Conservation (phyloP, 768 basidiomycete species). For the Phylloporus arenicola region DNA sequence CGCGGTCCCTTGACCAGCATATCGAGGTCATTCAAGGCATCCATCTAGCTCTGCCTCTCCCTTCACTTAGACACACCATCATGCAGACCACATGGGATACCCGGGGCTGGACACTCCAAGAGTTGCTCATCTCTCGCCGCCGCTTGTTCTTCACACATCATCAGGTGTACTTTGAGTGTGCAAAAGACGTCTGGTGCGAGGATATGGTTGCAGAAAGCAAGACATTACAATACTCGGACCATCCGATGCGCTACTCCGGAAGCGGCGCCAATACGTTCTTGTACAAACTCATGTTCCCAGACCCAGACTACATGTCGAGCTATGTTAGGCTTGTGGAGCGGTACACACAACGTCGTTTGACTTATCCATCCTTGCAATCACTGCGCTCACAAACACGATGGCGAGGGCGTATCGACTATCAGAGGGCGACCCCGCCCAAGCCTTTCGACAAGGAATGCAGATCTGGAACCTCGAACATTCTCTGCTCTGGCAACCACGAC, state of each 20-base stretch:
- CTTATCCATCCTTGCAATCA: background rate
- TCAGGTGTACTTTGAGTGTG: background rate
- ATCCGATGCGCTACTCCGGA: background rate
- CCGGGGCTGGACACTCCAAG: slow-evolving; percentile 3
- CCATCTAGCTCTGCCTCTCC: background rate
- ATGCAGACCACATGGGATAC: background rate
- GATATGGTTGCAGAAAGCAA: slow-evolving; percentile 1
- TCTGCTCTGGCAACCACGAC: background rate
- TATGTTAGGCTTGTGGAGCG: background rate
- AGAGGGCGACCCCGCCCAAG: background rate
- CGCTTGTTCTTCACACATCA: background rate
- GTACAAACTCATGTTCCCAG: background rate
- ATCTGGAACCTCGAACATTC: background rate
- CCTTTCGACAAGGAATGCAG: background rate
- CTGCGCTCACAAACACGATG: background rate
- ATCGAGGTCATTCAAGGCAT: background rate
- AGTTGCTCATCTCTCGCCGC: background rate
- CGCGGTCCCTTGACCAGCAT: background rate
- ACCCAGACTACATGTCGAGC: background rate
- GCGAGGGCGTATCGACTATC: background rate
- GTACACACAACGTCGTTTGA: background rate
- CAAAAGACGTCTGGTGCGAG: background rate
- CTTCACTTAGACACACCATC: background rate
- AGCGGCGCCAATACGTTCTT: background rate
- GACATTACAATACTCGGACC: background rate